phyloP scores from a whole-genome alignment of 768 basidiomycete species.

The Leccinum subgranulosum region DNA sequence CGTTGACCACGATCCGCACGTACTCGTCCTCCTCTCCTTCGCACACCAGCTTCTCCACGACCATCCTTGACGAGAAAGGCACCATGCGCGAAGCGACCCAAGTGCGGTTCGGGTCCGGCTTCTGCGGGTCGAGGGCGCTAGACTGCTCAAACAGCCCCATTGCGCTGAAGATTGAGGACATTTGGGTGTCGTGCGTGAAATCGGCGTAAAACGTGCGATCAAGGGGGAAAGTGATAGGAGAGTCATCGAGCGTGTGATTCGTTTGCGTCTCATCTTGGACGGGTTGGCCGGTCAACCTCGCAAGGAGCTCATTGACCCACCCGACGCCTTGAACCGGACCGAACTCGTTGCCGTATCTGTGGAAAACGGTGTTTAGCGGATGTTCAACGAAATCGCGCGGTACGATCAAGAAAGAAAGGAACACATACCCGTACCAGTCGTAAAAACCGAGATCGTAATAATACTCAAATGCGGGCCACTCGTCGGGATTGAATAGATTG shows the following conservation, averaged over 20 bases:
- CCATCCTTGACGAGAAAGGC: slow-evolving; percentile 70
- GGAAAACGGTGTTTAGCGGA: not conserved
- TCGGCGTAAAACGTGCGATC: slow-evolving; percentile 66
- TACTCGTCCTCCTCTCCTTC: slow-evolving; percentile 33
- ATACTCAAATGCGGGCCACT: slow-evolving; percentile 67
- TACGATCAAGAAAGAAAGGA: not conserved
- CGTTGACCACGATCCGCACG: slow-evolving; percentile 31
- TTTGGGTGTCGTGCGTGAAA: slow-evolving; percentile 83
- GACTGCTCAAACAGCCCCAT: slow-evolving; percentile 49
- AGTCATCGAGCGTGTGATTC: slow-evolving; percentile 66
- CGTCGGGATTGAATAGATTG: slow-evolving; percentile 52
- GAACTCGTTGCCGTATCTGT: slow-evolving; percentile 61
- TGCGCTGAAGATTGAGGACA: slow-evolving; percentile 69
- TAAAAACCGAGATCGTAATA: slow-evolving; percentile 68
- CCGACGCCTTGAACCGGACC: slow-evolving; percentile 81
- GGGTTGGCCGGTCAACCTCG: slow-evolving; percentile 61
- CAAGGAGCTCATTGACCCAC: slow-evolving; percentile 82
- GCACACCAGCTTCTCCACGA: slow-evolving; percentile 61
- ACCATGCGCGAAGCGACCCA: slow-evolving; percentile 60
- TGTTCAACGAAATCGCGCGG: not conserved
- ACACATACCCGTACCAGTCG: slow-evolving; percentile 57
- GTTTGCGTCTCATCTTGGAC: slow-evolving; percentile 73
- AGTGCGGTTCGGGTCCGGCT: slow-evolving; percentile 24
- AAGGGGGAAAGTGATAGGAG: slow-evolving; percentile 69
- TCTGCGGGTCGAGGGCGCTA: slow-evolving; percentile 14